Evolutionary conservation across 2,329 filamentous ascomycete genomes (phyloP).

Genomic region (Sporothrix inflata): DNA sequence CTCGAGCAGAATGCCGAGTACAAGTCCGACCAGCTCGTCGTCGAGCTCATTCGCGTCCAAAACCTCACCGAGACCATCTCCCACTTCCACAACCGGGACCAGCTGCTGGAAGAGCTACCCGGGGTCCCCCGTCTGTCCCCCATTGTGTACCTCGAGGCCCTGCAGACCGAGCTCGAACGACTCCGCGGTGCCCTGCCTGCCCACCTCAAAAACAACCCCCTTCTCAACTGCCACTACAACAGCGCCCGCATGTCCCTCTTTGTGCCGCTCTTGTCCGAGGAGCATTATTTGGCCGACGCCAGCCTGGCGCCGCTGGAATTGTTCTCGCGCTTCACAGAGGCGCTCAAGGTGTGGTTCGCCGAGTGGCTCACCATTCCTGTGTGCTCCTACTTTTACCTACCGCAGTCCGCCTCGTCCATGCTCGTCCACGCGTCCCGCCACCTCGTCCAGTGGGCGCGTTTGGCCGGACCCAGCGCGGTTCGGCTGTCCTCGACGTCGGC

Average conservation of each 20-base stretch:
- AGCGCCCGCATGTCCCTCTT: conserved; percentile 1
- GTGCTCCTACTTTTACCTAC: conserved; percentile 18
- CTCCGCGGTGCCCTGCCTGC: neutral
- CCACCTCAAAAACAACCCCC: neutral
- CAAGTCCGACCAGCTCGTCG: conserved; percentile 8
- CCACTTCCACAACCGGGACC: conserved; percentile 14
- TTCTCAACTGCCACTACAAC: conserved; percentile 7
- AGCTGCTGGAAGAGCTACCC: conserved; percentile 4
- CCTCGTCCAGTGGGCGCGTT: conserved; percentile 1
- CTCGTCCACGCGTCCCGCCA: neutral
- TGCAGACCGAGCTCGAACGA: neutral
- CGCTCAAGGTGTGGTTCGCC: neutral
- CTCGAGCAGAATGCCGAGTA: conserved; percentile 14
- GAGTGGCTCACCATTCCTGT: conserved; percentile 3
- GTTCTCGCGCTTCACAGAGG: neutral
- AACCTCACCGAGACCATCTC: conserved; percentile 7
- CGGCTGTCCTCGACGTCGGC: neutral
- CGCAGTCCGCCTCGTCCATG: conserved; percentile 1
- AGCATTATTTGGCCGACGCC: neutral
- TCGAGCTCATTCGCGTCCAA: conserved; percentile 16
- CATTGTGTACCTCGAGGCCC: neutral
- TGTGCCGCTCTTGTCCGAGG: neutral
- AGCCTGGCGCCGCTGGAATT: neutral
- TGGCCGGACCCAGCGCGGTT: neutral
- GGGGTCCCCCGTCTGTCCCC: neutral